phyloP scores from a whole-genome alignment of 169 alveolate species.

The Cryptosporidium tyzzeri region DNA sequence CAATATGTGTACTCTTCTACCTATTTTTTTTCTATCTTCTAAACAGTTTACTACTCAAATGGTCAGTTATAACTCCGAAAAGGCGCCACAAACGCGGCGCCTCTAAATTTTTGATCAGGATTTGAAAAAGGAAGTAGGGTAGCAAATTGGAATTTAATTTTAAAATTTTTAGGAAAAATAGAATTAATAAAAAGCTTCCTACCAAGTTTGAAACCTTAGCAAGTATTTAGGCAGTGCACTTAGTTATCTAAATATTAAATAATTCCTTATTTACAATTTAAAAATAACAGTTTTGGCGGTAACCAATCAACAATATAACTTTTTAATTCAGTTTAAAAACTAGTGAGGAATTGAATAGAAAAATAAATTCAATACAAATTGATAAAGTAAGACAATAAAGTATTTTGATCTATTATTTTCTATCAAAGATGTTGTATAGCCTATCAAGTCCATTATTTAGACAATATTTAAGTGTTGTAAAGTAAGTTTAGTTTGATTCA shows the following conservation, averaged over 20 bases:
- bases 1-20: background rate
- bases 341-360: background rate
- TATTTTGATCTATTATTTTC: background rate
- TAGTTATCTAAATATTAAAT: no score
- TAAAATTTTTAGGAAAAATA: background rate
- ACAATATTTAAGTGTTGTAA: constrained; percentile 35
- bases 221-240: background rate
- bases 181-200: no score
- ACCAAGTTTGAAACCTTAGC: no score
- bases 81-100: background rate
- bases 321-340: no score
- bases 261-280: background rate
- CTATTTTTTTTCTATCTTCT: background rate
- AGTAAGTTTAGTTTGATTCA: constrained; percentile 23
- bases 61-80: background rate
- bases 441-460: constrained; percentile 61
- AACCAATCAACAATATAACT: background rate
- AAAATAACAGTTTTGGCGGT: background rate
- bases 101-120: background rate
- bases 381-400: background rate
- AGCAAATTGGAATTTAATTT: background rate
- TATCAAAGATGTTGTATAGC: constrained; percentile 36
- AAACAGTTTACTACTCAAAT: background rate
- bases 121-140: background rate
- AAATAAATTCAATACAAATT: background rate